These are phyloP conservation scores for Aspergillus versicolor DNA, from an alignment of 2,329 filamentous ascomycete species.

Conservation along the genomic window DNA sequence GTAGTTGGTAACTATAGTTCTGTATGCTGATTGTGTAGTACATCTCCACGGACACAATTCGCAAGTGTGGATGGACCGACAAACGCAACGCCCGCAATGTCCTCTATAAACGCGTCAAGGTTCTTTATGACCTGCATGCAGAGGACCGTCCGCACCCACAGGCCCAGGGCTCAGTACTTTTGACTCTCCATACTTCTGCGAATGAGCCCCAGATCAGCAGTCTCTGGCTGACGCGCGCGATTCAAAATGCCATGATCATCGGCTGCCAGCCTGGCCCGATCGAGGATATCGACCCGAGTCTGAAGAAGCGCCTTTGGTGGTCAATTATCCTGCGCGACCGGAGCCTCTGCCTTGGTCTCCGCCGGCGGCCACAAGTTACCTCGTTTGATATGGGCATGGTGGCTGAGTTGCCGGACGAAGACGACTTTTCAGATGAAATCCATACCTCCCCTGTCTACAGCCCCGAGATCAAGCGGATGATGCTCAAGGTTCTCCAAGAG, in stretches of 20 bases:
- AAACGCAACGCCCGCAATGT: constrained; percentile 47
- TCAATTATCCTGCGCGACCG: constrained; percentile 55
- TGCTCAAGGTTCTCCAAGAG: constrained; percentile 49
- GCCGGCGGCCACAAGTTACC: constrained; percentile 53
- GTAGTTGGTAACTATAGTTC: neutral
- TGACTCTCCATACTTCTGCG: constrained; percentile 42
- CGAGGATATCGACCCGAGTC: constrained; percentile 32
- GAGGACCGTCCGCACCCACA: constrained; percentile 25
- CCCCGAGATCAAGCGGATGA: constrained; percentile 44
- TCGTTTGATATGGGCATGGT: constrained; percentile 49
- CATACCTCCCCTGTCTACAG: constrained; percentile 48
- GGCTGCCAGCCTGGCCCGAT: constrained; percentile 45
- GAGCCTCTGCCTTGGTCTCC: constrained; percentile 50
- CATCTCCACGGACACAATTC: constrained; percentile 48
- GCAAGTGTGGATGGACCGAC: constrained; percentile 40
- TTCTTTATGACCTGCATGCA: constrained; percentile 31
- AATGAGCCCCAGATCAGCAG: constrained; percentile 30
- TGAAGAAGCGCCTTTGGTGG: constrained; percentile 56
- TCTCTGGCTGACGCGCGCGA: constrained; percentile 50
- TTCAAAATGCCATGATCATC: constrained; percentile 51
- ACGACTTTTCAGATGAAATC: constrained; percentile 50
- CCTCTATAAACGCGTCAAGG: constrained; percentile 47
- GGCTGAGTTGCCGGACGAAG: constrained; percentile 37
- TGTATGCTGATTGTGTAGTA: constrained; percentile 28
- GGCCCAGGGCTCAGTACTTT: constrained; percentile 32